These are phyloP conservation scores for Talaromyces sp. DNA, from an alignment of 2,329 filamentous ascomycete species.

Conservation along the genomic window DNA sequence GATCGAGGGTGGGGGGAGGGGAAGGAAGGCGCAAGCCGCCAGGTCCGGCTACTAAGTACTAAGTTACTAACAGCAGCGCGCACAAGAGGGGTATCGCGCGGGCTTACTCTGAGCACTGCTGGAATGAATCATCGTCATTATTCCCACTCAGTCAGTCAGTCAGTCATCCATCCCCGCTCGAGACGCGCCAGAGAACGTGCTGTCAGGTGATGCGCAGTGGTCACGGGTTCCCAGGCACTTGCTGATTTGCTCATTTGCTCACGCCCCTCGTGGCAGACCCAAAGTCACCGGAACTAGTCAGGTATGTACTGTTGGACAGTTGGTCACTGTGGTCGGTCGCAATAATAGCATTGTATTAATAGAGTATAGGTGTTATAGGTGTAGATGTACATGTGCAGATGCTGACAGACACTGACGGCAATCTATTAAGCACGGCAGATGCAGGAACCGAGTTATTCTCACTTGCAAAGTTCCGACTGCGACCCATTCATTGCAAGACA, in stretches of 20 bases:
- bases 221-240: neutral
- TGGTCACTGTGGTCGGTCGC: neutral
- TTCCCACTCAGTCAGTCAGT: neutral
- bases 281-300: neutral
- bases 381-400: neutral
- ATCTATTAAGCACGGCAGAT: neutral
- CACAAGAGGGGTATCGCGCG: neutral
- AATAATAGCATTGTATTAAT: neutral
- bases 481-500: neutral
- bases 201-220: neutral
- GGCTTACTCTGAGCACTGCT: neutral
- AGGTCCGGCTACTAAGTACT: constrained; percentile 2
- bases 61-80: neutral
- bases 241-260: neutral
- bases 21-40: neutral
- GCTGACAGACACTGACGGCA: neutral
- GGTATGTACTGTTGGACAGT: neutral
- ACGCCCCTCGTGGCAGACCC: too few species aligned
- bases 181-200: neutral
- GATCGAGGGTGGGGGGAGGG: neutral
- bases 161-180: neutral
- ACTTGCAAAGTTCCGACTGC: neutral
- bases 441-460: neutral
- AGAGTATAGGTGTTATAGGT: neutral
- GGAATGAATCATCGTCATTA: neutral